phyloP scores from a whole-genome alignment of 2,329 filamentous ascomycete genomes.

The Aurifilum marmelostoma region DNA sequence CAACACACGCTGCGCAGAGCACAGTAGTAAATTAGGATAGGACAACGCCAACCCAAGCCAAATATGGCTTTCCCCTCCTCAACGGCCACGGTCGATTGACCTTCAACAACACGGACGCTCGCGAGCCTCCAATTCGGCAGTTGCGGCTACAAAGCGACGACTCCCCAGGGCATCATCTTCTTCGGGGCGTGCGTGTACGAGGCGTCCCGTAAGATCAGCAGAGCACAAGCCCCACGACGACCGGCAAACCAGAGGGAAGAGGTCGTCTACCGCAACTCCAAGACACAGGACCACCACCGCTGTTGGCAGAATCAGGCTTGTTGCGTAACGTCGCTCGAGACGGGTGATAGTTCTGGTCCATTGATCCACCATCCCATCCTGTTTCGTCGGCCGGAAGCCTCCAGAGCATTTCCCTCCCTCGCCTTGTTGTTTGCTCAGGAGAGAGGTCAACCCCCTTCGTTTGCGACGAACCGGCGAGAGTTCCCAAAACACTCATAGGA shows the following conservation, averaged over 20 bases:
- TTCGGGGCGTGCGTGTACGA: background rate
- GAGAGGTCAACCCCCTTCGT: background rate
- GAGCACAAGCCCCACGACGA: conserved; percentile 3
- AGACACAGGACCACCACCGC: conserved; percentile 1
- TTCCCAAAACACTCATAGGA: conserved; percentile 13
- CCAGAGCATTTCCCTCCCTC: conserved; percentile 6
- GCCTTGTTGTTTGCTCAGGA: conserved; percentile 23
- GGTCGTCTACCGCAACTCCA: conserved; percentile 1
- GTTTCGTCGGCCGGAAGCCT: conserved; percentile 14
- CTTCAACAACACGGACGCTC: background rate
- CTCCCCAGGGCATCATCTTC: background rate
- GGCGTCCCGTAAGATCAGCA: conserved; percentile 5
- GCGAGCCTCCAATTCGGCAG: conserved; percentile 2
- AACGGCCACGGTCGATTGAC: conserved; percentile 15
- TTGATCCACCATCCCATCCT: conserved; percentile 12
- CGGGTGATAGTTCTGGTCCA: conserved; percentile 19
- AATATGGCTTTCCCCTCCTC: conserved; percentile 9
- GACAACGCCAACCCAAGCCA: conserved; percentile 17
- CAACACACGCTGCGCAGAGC: background rate
- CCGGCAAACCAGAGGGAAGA: background rate
- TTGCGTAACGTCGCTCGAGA: conserved; percentile 29
- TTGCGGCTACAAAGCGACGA: conserved; percentile 1
- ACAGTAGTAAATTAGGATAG: background rate
- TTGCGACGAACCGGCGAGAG: conserved; percentile 15
- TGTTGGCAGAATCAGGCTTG: conserved; percentile 16